Evolutionary conservation across 2,329 filamentous ascomycete species (phyloP).

Genomic region (Aspergillus sp.): DNA sequence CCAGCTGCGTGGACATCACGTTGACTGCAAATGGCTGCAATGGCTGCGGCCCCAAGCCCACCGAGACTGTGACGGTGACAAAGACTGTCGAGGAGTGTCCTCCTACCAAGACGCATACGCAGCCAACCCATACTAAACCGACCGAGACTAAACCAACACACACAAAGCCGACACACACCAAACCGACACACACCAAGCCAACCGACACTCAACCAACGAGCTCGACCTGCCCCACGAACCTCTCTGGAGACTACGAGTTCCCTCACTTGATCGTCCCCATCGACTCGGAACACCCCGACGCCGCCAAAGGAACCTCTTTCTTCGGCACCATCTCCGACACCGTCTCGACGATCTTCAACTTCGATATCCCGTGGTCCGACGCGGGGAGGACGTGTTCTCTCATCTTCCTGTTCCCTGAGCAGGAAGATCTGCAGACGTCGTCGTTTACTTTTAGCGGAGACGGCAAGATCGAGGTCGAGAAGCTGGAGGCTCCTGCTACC

Average conservation of each 20-base stretch:
- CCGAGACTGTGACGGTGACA: background rate
- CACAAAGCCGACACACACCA: background rate
- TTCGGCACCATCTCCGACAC: slow-evolving; percentile 43
- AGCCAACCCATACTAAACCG: background rate
- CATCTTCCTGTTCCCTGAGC: slow-evolving; percentile 51
- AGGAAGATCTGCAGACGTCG: slow-evolving; percentile 46
- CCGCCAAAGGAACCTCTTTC: slow-evolving; percentile 42
- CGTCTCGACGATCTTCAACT: slow-evolving; percentile 55
- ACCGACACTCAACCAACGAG: too few species aligned
- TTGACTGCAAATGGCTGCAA: slow-evolving; percentile 20
- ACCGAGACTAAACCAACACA: background rate
- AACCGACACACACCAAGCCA: slow-evolving; percentile 5
- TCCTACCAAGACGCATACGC: background rate
- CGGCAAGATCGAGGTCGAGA: slow-evolving; percentile 41
- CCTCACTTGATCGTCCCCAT: slow-evolving; percentile 53
- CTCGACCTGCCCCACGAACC: slow-evolving; percentile 29
- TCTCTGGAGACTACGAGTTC: slow-evolving; percentile 40
- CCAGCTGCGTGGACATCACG: slow-evolving; percentile 15
- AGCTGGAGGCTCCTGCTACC: slow-evolving; percentile 36
- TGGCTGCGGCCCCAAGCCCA: background rate
- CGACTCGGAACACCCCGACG: slow-evolving; percentile 41
- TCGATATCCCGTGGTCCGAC: slow-evolving; percentile 47
- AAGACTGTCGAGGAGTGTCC: background rate
- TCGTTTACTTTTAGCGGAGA: slow-evolving; percentile 43
- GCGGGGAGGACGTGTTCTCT: slow-evolving; percentile 50